Evolutionary conservation across 1,139 yeast genomes (phyloP).

Genomic region (Suhomyces kunorum): DNA sequence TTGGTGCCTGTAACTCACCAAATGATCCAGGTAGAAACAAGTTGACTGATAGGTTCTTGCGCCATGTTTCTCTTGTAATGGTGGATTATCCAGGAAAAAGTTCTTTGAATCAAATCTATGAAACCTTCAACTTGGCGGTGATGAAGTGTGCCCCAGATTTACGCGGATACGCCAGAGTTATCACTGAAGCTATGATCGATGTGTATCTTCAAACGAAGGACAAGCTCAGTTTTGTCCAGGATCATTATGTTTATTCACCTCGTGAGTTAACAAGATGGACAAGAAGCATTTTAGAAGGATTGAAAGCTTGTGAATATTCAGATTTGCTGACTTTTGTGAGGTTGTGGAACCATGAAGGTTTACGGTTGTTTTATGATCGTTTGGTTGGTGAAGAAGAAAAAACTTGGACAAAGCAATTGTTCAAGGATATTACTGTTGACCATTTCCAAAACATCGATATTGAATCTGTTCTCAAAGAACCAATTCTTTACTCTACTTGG

Average conservation of each 20-base stretch:
- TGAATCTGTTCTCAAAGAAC: slow-evolving; percentile 40
- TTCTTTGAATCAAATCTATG: slow-evolving; percentile 70
- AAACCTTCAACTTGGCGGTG: slow-evolving; percentile 56
- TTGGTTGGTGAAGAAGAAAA: slow-evolving; percentile 53
- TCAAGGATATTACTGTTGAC: slow-evolving; percentile 37
- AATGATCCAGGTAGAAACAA: slow-evolving; percentile 72
- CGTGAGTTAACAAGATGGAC: slow-evolving; percentile 91
- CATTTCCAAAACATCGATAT: slow-evolving; percentile 53
- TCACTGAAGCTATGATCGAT: slow-evolving; percentile 69
- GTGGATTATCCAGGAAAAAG: slow-evolving; percentile 77
- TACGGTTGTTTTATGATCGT: slow-evolving; percentile 76
- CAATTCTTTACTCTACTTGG: slow-evolving; percentile 75
- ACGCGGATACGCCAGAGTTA: slow-evolving; percentile 50
- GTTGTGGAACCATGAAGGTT: slow-evolving; percentile 81
- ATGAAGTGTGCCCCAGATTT: slow-evolving; percentile 65
- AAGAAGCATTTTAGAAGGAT: slow-evolving; percentile 68
- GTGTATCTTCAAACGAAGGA: slow-evolving; percentile 53
- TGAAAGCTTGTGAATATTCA: slow-evolving; percentile 40
- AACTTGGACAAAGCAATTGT: slow-evolving; percentile 50
- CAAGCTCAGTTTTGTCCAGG: slow-evolving; percentile 40
- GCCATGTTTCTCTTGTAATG: slow-evolving; percentile 68
- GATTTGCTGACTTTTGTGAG: slow-evolving; percentile 52
- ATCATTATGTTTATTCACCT: slow-evolving; percentile 81
- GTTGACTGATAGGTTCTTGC: slow-evolving; percentile 62
- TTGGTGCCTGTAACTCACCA: slow-evolving; percentile 95